Evolutionary conservation across 2,329 filamentous ascomycete genomes (phyloP).

Genomic region (Pleomassaria siparia): DNA sequence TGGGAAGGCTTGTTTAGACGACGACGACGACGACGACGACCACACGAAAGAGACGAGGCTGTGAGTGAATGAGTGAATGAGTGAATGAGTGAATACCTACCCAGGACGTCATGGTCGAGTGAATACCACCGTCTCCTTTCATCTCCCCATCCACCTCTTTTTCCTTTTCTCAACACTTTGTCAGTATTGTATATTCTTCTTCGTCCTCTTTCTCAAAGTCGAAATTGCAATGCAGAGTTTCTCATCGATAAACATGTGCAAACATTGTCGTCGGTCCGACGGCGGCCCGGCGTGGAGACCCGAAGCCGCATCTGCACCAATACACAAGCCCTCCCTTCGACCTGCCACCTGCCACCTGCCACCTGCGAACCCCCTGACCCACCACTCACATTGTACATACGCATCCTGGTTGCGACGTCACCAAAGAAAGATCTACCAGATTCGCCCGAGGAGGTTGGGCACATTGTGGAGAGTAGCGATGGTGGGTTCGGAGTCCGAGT

Average conservation of each 20-base stretch:
- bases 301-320: neutral
- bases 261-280: neutral
- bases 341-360: neutral
- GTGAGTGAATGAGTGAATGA: no score
- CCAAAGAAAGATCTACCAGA: neutral
- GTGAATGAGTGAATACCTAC: no score
- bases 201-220: neutral
- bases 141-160: no score
- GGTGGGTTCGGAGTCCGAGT: slow-evolving; percentile 1
- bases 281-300: neutral
- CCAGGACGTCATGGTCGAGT: no score
- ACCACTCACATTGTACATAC: neutral
- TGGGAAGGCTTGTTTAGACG: neutral
- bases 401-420: neutral
- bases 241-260: neutral
- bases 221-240: no score
- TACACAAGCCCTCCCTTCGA: no score
- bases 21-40: neutral
- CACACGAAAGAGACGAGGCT: no score
- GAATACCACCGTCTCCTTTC: no score
- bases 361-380: neutral
- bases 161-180: no score
- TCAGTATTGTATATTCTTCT: no score
- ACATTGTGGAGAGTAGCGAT: neutral
- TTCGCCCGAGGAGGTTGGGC: neutral